phyloP scores from a whole-genome alignment of 1,139 yeast species.

The Taphrina populina region DNA sequence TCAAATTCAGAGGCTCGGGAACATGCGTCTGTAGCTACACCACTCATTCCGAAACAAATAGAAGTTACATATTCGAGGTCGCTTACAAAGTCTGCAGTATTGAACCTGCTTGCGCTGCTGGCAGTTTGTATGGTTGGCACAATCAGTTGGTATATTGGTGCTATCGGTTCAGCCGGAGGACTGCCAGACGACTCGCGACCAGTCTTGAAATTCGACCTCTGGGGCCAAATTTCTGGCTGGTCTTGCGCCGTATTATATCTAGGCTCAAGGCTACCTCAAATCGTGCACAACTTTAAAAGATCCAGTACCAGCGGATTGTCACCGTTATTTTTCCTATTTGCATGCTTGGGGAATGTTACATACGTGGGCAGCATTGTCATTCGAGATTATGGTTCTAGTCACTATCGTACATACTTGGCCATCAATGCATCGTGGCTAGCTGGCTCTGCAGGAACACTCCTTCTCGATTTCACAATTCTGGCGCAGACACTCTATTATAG shows the following conservation, averaged over 20 bases:
- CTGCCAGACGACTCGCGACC: conserved; percentile 48
- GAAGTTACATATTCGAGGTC: conserved; percentile 6
- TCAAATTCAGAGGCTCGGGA: conserved; percentile 40
- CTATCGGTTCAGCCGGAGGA: conserved; percentile 60
- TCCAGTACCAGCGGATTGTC: conserved; percentile 62
- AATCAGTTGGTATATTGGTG: conserved; percentile 68
- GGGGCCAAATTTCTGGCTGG: conserved; percentile 72
- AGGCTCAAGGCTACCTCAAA: conserved; percentile 79
- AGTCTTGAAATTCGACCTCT: conserved; percentile 40
- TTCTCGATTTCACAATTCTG: conserved; percentile 79
- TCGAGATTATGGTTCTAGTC: conserved; percentile 41
- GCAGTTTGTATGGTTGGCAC: conserved; percentile 60
- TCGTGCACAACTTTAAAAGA: conserved; percentile 64
- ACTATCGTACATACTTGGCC: conserved; percentile 49
- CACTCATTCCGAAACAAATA: conserved; percentile 21
- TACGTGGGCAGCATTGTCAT: conserved; percentile 69
- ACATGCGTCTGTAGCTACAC: conserved; percentile 37
- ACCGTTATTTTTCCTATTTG: conserved; percentile 68
- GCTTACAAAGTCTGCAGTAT: conserved; percentile 1
- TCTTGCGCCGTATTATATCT: conserved; percentile 66
- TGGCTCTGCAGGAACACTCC: conserved; percentile 85
- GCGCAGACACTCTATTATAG: conserved; percentile 57
- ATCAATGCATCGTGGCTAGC: conserved; percentile 79
- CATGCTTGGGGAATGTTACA: conserved; percentile 72
- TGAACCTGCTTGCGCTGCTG: conserved; percentile 42